Base-by-base conservation (phyloP, 768 basidiomycete genomes). In the Leccinum truebloodii region DNA sequence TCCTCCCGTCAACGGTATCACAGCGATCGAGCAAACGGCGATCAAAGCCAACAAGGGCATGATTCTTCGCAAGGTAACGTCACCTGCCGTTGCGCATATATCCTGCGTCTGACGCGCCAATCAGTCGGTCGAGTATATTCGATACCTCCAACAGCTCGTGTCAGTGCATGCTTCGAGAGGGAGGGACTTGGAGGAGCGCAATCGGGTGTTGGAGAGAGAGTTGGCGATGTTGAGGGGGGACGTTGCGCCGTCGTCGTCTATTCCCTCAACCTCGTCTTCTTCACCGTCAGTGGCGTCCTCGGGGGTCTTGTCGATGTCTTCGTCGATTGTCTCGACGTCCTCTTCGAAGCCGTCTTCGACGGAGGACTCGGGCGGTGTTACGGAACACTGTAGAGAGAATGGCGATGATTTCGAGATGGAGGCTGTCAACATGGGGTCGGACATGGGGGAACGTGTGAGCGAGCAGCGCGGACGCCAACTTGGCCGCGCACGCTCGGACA, bases 11-110 rank as follows among this genome's bases (percentile, higher is more conserved):
- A 65, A 26, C 26, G 75, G 73, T 8, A 54, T 4, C 7, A 2
- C 16, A 0, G 18, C 20, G 4, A 57, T 7, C 22, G 79, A 80
- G 34, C 78, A 77, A 20, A 74, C 73, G 20, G 80, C 81, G 32
- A 88, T 92, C 56, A 95, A 95, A 71, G 94, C 94, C 28, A 95
- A 96, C 77, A 96, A 96, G 80, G 94, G 94, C 35, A 92, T 95
- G 87, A 94, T 96, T 48, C 75, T 96, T 50, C 74, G 91, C 65
- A 96, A 92, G 82, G 88, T 86, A 58, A 9, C 12, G 54, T 55
- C 44, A 24, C 26, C 1, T n/a, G 3, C 2, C 2, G 2, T 8
- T 6, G 9, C 49, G 30, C 57, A 55, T 56, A 58, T 3, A 53
- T 51, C 12, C 4, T 6, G n/a, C n/a, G 1, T 59, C 54, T 70